Base-by-base conservation (phyloP, 148 eudicot species). In the Amaranthus palmeri region DNA sequence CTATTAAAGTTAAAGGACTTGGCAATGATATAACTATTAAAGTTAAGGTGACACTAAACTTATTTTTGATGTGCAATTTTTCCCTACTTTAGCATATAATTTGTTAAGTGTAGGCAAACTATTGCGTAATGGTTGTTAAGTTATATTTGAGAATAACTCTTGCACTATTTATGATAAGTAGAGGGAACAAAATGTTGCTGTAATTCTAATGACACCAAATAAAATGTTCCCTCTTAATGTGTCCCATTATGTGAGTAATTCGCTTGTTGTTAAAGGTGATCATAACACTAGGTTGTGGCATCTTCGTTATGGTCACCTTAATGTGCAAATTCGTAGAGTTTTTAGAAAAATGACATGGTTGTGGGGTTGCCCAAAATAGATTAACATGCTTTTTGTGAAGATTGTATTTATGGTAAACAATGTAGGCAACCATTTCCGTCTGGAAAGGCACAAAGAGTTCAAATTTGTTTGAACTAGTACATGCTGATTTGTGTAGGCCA, bases 221-320 rank as follows among this genome's bases (percentile, higher is more conserved):
- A 49, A 3, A 2, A 49, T 49, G 52, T 49, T 49, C 52, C 52
- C 52, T 5, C 52, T 49, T 49, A 9, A 49, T 49, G 52, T 49
- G 8, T 5, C 10, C 10, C 6, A 49, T 49, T 6, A 49, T 49
- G 52, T 61, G 40, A 70, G 54, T 8, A 15, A 7, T 57, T 55
- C 54, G 3, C n/a, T 68, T 13, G 17, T 55, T 14, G 15, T 45
- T 43, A 68, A 45, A 7, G 48, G 15, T 0, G 10, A 54, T 18
- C 15, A 40, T 47, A 18, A 73, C 4, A 9, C 69, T 6, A 56
- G 3, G 13, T 14, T 78, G 5, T 78, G 81, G 81, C 81, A 78
- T 46, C 42, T 73, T 4, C 72, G 53, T 72, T 63, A 46, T 68
- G 81, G 73, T 4, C 72, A 77, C 41, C 43, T 77, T 51, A 71